Evolutionary conservation across 371 early-diverging fungal species (phyloP), one percentile per base, ranked within the genome.

Genomic region (Quaeritorhiza haematococci): DNA sequence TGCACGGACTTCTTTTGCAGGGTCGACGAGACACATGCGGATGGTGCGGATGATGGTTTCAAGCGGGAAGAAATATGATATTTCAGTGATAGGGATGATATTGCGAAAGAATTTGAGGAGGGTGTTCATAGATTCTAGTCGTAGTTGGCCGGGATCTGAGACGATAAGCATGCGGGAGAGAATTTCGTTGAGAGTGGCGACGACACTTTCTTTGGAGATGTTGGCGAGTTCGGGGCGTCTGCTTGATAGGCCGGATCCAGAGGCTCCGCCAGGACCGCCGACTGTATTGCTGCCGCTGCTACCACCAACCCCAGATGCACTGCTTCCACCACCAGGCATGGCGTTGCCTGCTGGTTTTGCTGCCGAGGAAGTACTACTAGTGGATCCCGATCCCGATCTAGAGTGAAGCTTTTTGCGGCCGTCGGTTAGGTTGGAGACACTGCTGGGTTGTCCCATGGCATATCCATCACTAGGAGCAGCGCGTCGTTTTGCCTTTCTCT

Each of bases 1-100:
- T 53, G 82, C 66, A 21, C 76, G 80, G 69, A 59, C 71, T 66
- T 67, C 84, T 67, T 49, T 86, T 70, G 71, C 55, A 62, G 45
- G 69, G 73, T 69, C 81, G 67, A 64, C 61, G 53, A 55, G 68
- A 69, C 72, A 80, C n/a, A 64, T 58, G n/a, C 10, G 38, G 38
- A 38, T n/a, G 38, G 38, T n/a, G 38, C 10, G 13, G 38, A 13
- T 38, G 38, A n/a, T n/a, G n/a, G n/a, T n/a, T n/a, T 13, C n/a
- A 38, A 38, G n/a, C 38, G 38, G n/a, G 38, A 38, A n/a, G 10
- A n/a, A 38, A 38, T 13, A 38, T 10, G 10, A 38, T n/a, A 61
- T 45, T 15, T 28, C 42, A 28, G 21, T 19, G 19, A 38, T 17
- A 15, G 58, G 27, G 17, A 29, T 33, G 30, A 28, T 23, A 15